Conservation (phyloP, 495 filamentous ascomycete genomes). For the Penicillium canescens region DNA sequence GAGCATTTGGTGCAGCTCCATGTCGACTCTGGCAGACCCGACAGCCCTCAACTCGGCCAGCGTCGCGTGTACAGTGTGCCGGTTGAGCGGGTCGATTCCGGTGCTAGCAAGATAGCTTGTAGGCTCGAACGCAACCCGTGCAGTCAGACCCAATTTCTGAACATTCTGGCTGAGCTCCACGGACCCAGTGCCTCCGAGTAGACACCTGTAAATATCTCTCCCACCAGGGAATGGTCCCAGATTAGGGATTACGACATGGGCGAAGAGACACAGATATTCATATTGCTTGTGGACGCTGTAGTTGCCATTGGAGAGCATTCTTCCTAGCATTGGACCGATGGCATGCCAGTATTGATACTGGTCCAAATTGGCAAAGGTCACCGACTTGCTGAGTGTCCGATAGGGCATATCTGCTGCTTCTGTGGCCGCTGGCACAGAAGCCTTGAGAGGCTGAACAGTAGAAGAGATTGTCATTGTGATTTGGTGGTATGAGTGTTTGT, state of each 20-base stretch:
- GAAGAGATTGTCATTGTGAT: neutral
- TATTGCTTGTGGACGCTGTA: slow-evolving; percentile 15
- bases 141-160: neutral
- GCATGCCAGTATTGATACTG: slow-evolving; percentile 14
- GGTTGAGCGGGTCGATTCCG: neutral
- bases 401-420: neutral
- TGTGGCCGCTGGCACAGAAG: no score
- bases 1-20: neutral
- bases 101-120: neutral
- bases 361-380: slow-evolving; percentile 3
- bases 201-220: neutral
- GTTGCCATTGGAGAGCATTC: slow-evolving; percentile 1
- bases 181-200: neutral
- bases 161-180: neutral
- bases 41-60: neutral
- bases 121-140: neutral
- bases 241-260: slow-evolving; percentile 2
- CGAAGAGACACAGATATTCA: slow-evolving; percentile 11
- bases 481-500: neutral
- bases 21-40: neutral
- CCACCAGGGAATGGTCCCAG: neutral
- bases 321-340: slow-evolving; percentile 5
- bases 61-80: neutral
- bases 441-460: neutral
- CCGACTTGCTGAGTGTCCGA: neutral